phyloP scores from a whole-genome alignment of 495 filamentous ascomycete species.

The Podospora australis region DNA sequence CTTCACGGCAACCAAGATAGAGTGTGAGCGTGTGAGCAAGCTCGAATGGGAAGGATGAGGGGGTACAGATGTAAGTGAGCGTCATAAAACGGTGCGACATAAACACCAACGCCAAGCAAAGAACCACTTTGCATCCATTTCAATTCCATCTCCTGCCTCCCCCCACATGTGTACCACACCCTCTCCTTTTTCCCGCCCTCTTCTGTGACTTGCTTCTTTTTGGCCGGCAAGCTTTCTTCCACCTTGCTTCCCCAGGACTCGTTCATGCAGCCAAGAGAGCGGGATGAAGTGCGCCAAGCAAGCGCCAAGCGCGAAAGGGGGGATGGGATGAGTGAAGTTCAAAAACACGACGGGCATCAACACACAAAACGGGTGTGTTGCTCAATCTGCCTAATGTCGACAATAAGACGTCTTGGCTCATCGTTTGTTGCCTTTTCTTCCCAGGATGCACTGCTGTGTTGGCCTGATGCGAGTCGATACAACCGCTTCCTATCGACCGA shows the following conservation, averaged over 20 bases:
- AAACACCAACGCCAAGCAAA: not conserved
- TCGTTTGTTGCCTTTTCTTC: not conserved
- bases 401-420: slow-evolving; percentile 4
- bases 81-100: not conserved
- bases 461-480: not conserved
- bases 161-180: too few relatives aligned
- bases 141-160: too few relatives aligned
- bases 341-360: not conserved
- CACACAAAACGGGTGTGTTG: not conserved
- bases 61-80: not conserved
- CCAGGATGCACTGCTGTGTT: not conserved
- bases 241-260: not conserved
- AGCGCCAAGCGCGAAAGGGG: not conserved
- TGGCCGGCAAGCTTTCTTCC: not conserved
- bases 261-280: not conserved
- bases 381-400: slow-evolving; percentile 6
- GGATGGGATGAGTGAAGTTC: not conserved
- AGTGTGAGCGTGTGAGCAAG: too few relatives aligned
- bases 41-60: too few relatives aligned
- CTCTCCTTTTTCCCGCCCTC: not conserved
- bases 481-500: not conserved
- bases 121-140: too few relatives aligned
- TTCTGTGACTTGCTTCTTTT: not conserved
- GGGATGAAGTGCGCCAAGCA: slow-evolving; percentile 2
- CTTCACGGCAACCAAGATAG: too few relatives aligned